Evolutionary conservation across 805 yeast genomes (phyloP).

Genomic region (Novakomyces olei): DNA sequence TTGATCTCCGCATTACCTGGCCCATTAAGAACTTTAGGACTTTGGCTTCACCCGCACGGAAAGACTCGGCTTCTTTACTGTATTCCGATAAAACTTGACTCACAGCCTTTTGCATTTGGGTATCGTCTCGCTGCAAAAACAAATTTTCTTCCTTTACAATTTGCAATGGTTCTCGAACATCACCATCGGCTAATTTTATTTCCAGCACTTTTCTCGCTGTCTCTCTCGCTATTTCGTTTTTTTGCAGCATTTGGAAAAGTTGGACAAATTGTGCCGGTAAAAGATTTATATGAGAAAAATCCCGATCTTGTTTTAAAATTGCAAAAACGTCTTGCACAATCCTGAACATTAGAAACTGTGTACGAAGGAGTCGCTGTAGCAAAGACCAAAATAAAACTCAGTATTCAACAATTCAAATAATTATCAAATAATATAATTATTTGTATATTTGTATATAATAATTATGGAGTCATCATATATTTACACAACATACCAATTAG

Average conservation of each 20-base stretch:
- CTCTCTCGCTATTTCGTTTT: constrained; percentile 27
- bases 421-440: too few species aligned
- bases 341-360: too few species aligned
- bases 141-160: constrained; percentile 30
- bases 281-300: too few species aligned
- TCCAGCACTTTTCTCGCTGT: constrained; percentile 25
- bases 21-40: constrained; percentile 67
- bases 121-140: constrained; percentile 16
- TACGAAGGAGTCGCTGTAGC: too few species aligned
- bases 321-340: too few species aligned
- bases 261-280: too few species aligned
- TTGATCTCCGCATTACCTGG: constrained; percentile 56
- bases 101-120: constrained; percentile 25
- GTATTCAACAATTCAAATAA: too few species aligned
- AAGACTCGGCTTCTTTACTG: constrained; percentile 35
- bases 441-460: too few species aligned
- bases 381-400: too few species aligned
- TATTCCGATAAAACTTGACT: constrained; percentile 23
- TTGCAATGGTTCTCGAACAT: constrained; percentile 13
- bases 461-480: too few species aligned
- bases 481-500: too few species aligned
- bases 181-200: constrained; percentile 28
- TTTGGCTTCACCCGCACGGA: constrained; percentile 35
- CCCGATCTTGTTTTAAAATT: too few species aligned
- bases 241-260: constrained; percentile 29